Percentiles rank a stretch among this genome's conserved stretches.
These are phyloP conservation scores for Stephanodiscus triporus DNA, from an alignment of 108 stramenopile genomes.

Conservation along the genomic window DNA sequence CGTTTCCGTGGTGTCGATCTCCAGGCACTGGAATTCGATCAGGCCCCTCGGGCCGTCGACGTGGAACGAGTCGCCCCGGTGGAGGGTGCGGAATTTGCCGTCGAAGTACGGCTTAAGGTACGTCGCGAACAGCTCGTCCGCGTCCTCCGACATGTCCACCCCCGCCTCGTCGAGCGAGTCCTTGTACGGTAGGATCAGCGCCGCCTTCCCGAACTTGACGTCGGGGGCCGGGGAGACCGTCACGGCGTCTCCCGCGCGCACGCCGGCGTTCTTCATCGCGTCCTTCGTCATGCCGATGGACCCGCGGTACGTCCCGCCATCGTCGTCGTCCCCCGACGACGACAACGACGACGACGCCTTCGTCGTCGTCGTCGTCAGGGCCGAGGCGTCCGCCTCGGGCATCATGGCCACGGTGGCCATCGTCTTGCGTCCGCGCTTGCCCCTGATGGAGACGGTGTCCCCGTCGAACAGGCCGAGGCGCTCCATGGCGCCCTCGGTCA, in stretches of 20 bases:
- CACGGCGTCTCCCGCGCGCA: conserved; percentile 83
- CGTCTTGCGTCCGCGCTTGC: conserved; percentile 83
- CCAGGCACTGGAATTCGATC: conserved; percentile 82
- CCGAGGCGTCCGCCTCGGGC: conserved; percentile 60
- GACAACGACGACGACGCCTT: too few species aligned
- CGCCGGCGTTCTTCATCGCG: conserved; percentile 88
- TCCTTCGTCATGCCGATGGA: conserved; percentile 79
- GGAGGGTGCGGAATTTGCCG: conserved; percentile 78
- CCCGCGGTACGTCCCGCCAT: conserved; percentile 25
- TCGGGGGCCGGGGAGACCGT: conserved; percentile 75
- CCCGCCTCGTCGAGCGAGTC: conserved; percentile 72
- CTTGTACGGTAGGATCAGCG: conserved; percentile 73
- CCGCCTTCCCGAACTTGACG: conserved; percentile 89
- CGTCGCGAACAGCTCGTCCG: conserved; percentile 71
- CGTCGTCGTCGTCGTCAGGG: conserved; percentile 35
- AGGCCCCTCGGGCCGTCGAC: conserved; percentile 76
- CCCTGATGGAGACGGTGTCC: conserved; percentile 84
- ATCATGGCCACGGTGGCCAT: conserved; percentile 79
- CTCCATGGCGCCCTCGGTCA: conserved; percentile 77
- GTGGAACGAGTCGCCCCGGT: conserved; percentile 76
- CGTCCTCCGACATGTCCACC: conserved; percentile 43
- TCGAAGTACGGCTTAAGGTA: conserved; percentile 90
- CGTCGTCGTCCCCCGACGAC: not conserved
- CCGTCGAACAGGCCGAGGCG: conserved; percentile 86
- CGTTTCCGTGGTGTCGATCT: conserved; percentile 85